Evolutionary conservation across 768 basidiomycete genomes (phyloP).

Genomic region (Lactifluus piperatus): DNA sequence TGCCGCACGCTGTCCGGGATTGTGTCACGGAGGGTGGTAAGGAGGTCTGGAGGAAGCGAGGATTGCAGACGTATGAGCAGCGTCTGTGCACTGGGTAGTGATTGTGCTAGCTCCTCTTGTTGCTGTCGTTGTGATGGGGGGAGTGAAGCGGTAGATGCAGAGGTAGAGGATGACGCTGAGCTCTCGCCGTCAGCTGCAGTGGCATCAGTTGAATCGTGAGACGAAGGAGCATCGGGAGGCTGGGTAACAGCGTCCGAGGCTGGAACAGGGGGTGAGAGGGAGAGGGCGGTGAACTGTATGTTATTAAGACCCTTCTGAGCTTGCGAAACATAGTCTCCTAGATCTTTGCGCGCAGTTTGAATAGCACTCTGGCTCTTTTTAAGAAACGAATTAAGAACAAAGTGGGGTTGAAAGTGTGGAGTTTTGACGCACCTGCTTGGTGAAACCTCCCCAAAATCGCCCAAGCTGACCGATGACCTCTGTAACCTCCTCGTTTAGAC

Average conservation of each 20-base stretch:
- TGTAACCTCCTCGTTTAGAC: slow-evolving; percentile 78
- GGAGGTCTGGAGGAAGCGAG: slow-evolving; percentile 66
- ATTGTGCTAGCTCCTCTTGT: not conserved
- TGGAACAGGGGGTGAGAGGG: not conserved
- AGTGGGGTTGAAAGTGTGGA: not conserved
- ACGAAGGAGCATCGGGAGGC: slow-evolving; percentile 22
- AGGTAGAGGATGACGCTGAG: slow-evolving; percentile 20
- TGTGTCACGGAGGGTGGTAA: slow-evolving; percentile 55
- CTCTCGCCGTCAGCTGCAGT: slow-evolving; percentile 20
- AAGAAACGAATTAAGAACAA: not conserved
- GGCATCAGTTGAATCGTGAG: slow-evolving; percentile 17
- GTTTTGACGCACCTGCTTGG: slow-evolving; percentile 60
- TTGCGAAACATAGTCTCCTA: slow-evolving; percentile 64
- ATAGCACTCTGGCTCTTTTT: slow-evolving; percentile 60
- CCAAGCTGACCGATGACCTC: slow-evolving; percentile 85
- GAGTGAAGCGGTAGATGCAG: slow-evolving; percentile 13
- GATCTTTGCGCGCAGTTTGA: slow-evolving; percentile 62
- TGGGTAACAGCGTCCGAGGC: slow-evolving; percentile 12
- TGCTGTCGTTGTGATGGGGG: not conserved
- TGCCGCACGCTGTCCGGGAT: slow-evolving; percentile 47
- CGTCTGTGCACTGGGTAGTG: slow-evolving; percentile 30
- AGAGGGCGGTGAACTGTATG: slow-evolving; percentile 36
- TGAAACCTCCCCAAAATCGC: slow-evolving; percentile 85
- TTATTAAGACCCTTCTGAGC: slow-evolving; percentile 71
- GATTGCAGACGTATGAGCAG: slow-evolving; percentile 66